Evolutionary conservation across 192 early-diverging fungal genomes (phyloP).

Genomic region (Neocallimastix lanati): DNA sequence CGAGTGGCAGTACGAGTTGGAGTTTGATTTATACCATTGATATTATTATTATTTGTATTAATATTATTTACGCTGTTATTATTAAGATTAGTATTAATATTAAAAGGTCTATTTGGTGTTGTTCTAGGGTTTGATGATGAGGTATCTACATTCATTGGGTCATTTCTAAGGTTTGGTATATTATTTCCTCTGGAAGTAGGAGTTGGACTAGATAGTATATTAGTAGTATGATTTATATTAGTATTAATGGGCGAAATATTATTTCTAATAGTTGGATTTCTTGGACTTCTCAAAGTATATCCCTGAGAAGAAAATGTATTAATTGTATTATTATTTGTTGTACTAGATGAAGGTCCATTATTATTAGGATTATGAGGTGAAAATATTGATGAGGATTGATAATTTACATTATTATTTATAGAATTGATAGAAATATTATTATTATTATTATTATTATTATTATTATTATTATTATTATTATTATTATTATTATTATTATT

Average conservation of each 20-base stretch:
- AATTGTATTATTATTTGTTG: neutral
- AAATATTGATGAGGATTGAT: too few relatives aligned
- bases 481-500: too few relatives aligned
- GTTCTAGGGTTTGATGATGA: neutral
- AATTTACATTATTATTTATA: too few relatives aligned
- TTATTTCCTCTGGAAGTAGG: too few relatives aligned
- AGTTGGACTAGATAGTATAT: neutral
- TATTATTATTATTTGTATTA: neutral
- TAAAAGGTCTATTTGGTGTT: neutral
- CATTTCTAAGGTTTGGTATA: too few relatives aligned
- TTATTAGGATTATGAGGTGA: too few relatives aligned
- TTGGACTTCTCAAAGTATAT: neutral
- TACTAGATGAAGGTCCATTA: neutral
- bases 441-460: too few relatives aligned
- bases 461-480: too few relatives aligned
- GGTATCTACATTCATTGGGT: neutral
- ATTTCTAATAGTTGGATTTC: neutral
- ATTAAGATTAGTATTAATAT: neutral
- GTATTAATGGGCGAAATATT: neutral
- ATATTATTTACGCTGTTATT: neutral
- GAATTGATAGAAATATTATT: too few relatives aligned
- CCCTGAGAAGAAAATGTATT: neutral
- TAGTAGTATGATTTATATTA: neutral
- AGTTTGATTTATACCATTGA: too few relatives aligned
- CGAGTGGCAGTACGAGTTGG: too few relatives aligned